These are phyloP conservation scores for Kuraishia capsulata DNA, from an alignment of 805 yeast species.

Conservation along the genomic window DNA sequence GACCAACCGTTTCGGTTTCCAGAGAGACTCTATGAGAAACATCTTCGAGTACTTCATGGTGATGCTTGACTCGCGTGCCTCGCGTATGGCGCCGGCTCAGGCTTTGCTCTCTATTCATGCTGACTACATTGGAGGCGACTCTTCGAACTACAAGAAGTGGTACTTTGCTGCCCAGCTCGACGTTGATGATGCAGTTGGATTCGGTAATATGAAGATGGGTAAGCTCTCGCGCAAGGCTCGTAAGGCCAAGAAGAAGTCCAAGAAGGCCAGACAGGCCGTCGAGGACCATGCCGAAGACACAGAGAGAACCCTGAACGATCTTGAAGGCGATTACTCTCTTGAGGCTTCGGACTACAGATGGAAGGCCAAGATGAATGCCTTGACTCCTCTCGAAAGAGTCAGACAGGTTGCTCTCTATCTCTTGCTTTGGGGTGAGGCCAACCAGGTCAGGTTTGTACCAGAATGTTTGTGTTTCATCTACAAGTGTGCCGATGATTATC, in stretches of 20 bases:
- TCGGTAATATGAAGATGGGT: constrained; percentile 72
- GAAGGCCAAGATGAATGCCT: constrained; percentile 70
- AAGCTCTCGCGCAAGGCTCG: constrained; percentile 71
- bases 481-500: constrained; percentile 90
- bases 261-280: constrained; percentile 63
- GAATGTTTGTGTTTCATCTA: constrained; percentile 90
- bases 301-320: constrained; percentile 48
- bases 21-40: constrained; percentile 89
- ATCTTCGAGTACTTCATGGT: constrained; percentile 86
- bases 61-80: constrained; percentile 70
- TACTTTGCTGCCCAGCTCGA: constrained; percentile 84
- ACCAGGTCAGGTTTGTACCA: constrained; percentile 87
- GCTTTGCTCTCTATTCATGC: constrained; percentile 77
- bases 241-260: constrained; percentile 73
- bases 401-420: constrained; percentile 71
- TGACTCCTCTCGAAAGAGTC: constrained; percentile 70
- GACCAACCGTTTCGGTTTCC: constrained; percentile 80
- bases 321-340: constrained; percentile 78
- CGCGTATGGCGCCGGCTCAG: constrained; percentile 86
- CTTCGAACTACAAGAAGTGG: constrained; percentile 83
- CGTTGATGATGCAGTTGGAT: constrained; percentile 77
- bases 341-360: constrained; percentile 80
- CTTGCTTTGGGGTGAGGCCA: constrained; percentile 84
- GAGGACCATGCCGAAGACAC: constrained; percentile 57
- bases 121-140: constrained; percentile 82